These are phyloP conservation scores for Actinomortierella wolfii DNA, from an alignment of 371 early-diverging fungal genomes.

Conservation along the genomic window DNA sequence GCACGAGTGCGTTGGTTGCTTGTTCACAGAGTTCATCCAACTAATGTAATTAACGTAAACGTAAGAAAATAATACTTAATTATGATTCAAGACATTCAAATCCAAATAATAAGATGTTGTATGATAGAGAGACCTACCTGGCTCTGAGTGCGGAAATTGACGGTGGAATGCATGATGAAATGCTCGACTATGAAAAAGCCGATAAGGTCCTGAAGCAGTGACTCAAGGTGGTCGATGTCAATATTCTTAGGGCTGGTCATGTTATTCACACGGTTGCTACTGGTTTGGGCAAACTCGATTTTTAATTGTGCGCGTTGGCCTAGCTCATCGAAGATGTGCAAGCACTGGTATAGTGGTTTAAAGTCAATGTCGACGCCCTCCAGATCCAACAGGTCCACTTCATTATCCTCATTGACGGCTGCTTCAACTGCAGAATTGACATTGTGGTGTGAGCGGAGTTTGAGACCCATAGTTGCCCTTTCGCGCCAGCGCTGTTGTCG, in stretches of 20 bases:
- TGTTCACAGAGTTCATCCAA: slow-evolving; percentile 91
- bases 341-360: slow-evolving; percentile 92
- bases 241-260: slow-evolving; percentile 67
- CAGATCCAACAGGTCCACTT: slow-evolving; percentile 70
- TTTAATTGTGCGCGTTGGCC: slow-evolving; percentile 87
- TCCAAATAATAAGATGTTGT: too few species aligned
- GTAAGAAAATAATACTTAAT: too few species aligned
- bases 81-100: too few species aligned
- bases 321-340: slow-evolving; percentile 93
- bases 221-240: slow-evolving; percentile 71
- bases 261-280: slow-evolving; percentile 6
- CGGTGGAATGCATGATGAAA: slow-evolving; percentile 85
- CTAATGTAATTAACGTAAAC: slow-evolving; percentile 28
- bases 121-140: slow-evolving; percentile 55
- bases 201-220: slow-evolving; percentile 84
- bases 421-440: slow-evolving; percentile 87
- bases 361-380: slow-evolving; percentile 84
- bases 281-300: slow-evolving; percentile 85
- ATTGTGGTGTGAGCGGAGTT: slow-evolving; percentile 56
- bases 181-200: slow-evolving; percentile 97
- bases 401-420: slow-evolving; percentile 86
- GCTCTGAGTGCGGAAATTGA: slow-evolving; percentile 86
- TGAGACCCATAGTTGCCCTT: slow-evolving; percentile 59
- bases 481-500: slow-evolving; percentile 68
- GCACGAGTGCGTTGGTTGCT: slow-evolving; percentile 78